phyloP scores from a whole-genome alignment of 129 eudicot species.

The Artemisia argyi region DNA sequence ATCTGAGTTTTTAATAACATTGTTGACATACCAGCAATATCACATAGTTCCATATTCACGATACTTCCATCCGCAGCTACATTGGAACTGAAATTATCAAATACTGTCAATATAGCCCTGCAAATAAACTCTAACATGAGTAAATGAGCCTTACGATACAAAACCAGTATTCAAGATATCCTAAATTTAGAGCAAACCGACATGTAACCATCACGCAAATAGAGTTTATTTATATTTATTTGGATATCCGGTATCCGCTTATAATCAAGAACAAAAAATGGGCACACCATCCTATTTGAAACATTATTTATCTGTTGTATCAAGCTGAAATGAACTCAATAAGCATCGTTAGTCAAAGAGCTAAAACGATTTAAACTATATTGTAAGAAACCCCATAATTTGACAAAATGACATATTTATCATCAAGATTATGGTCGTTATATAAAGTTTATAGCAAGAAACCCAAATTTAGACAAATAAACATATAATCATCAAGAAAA shows the following conservation, averaged over 20 bases:
- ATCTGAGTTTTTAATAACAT: neutral
- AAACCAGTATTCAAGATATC: neutral
- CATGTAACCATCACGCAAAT: too few species aligned
- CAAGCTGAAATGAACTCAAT: neutral
- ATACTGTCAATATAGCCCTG: conserved; percentile 94
- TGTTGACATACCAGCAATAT: conserved; percentile 74
- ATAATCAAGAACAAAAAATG: conserved; percentile 13
- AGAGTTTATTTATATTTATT: neutral
- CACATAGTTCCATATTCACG: conserved; percentile 94
- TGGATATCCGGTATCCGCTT: neutral
- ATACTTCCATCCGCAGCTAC: conserved; percentile 93
- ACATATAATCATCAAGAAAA: neutral
- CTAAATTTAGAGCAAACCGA: conserved; percentile 8
- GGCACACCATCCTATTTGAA: too few species aligned
- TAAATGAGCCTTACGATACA: conserved; percentile 4
- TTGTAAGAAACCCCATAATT: conserved; percentile 14
- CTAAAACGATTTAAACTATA: conserved; percentile 22
- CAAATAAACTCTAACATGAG: conserved; percentile 28
- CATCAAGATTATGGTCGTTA: conserved; percentile 11
- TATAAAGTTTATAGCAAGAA: neutral
- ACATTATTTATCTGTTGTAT: too few species aligned
- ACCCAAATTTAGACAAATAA: neutral
- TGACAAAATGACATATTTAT: conserved; percentile 18
- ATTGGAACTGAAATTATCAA: conserved; percentile 95
- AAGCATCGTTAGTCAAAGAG: neutral